Evolutionary conservation across 164 flowering plant species (phyloP).

Genomic region (Vitis rotundifolia): DNA sequence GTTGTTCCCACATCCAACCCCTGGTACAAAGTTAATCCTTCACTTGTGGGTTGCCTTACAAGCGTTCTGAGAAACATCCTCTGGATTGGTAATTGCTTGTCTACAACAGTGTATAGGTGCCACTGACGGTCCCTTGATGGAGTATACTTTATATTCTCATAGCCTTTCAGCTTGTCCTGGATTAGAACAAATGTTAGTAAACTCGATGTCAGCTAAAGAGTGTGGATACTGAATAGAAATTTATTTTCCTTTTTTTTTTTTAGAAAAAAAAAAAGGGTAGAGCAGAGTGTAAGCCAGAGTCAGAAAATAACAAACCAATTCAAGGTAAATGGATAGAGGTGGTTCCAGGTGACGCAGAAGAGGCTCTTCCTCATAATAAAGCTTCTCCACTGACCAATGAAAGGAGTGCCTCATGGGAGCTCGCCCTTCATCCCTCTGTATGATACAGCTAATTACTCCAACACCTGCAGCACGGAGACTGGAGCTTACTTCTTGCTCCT

Average conservation of each 20-base stretch:
- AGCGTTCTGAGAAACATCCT: slow-evolving; percentile 96
- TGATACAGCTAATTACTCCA: slow-evolving; percentile 90
- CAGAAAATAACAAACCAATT: slow-evolving; percentile 62
- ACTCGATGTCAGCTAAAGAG: slow-evolving; percentile 6
- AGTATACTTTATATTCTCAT: slow-evolving; percentile 70
- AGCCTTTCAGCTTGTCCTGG: slow-evolving; percentile 95
- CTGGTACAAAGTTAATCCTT: slow-evolving; percentile 50
- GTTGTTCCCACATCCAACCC: slow-evolving; percentile 36
- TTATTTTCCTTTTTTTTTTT: not conserved
- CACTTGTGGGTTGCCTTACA: slow-evolving; percentile 75
- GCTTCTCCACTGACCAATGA: slow-evolving; percentile 82
- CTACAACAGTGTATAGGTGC: slow-evolving; percentile 88
- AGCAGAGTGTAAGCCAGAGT: not conserved
- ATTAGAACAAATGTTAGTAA: slow-evolving; percentile 12
- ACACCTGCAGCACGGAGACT: slow-evolving; percentile 77
- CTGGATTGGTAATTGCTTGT: slow-evolving; percentile 65
- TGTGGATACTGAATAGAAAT: not conserved
- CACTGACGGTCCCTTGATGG: slow-evolving; percentile 98
- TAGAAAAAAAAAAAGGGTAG: slow-evolving; percentile 1
- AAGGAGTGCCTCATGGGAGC: slow-evolving; percentile 98
- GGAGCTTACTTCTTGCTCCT: slow-evolving; percentile 74
- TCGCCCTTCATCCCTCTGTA: slow-evolving; percentile 98
- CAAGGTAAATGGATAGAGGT: slow-evolving; percentile 95
- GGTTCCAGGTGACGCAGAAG: slow-evolving; percentile 96
- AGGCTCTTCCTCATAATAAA: slow-evolving; percentile 86